A percentile compares a stretch with the other conserved stretches of the same genome.
Evolutionary conservation across 1,284 basidiomycete genomes (phyloP).

Genomic region (Testicularia cyperi): DNA sequence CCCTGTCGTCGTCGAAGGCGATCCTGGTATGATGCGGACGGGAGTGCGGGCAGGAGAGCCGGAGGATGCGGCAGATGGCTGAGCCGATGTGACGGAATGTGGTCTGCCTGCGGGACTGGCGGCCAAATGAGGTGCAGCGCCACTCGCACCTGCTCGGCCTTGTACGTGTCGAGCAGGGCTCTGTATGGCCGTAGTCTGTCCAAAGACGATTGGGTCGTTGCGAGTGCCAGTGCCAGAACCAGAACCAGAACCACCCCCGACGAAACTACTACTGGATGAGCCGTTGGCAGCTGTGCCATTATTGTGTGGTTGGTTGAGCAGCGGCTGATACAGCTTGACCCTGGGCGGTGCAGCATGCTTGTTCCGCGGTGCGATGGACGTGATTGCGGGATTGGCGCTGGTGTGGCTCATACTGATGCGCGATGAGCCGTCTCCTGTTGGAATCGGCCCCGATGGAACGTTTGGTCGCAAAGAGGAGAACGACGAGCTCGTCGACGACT

Average conservation of each 20-base stretch:
- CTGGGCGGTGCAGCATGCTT: conserved; percentile 40
- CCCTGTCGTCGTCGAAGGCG: conserved; percentile 5
- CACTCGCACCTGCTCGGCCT: no score
- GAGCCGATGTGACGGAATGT: conserved; percentile 5
- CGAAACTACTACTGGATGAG: no score
- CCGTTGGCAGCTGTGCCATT: no score
- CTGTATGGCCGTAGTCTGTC: no score
- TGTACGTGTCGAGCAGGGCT: no score
- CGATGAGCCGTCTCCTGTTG: no score
- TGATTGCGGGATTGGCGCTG: conserved; percentile 16
- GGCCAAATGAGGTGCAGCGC: no score
- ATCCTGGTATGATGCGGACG: conserved; percentile 1
- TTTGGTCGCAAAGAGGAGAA: conserved; percentile 1
- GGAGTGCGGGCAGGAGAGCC: conserved; percentile 1
- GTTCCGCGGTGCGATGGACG: conserved; percentile 26
- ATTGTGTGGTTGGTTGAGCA: no score
- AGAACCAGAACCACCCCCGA: no score
- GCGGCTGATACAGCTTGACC: conserved; percentile 37
- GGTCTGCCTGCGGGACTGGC: conserved; percentile 1
- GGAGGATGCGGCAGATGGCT: background rate
- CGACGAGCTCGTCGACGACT: background rate
- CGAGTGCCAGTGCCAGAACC: conserved; percentile 21
- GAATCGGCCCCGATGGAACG: no score
- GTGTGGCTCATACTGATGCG: no score
- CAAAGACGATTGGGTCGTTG: conserved; percentile 30